A percentile compares a stretch with the other conserved stretches of the same genome.
These are phyloP conservation scores for Leccinum longicurvipes DNA, from an alignment of 768 basidiomycete species.

Conservation along the genomic window DNA sequence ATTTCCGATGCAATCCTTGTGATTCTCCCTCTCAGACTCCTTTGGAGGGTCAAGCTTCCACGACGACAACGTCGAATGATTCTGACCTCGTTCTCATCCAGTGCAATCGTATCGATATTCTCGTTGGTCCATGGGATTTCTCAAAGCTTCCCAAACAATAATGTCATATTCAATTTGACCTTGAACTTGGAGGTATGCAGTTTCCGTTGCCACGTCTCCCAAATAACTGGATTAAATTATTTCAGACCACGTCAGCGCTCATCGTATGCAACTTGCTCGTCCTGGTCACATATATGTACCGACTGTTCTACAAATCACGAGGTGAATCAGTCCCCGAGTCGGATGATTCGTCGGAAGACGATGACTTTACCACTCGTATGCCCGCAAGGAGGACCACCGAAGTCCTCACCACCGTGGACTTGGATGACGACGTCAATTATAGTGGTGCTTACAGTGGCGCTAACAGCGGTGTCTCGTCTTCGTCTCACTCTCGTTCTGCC, in stretches of 20 bases:
- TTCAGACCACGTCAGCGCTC: not conserved
- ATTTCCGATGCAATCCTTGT: not conserved
- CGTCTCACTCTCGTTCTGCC: too few relatives aligned
- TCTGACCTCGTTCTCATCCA: constrained; percentile 10
- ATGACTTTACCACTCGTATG: constrained; percentile 10
- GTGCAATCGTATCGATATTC: constrained; percentile 2
- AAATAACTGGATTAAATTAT: not conserved
- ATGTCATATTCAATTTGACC: not conserved
- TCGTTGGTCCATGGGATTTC: not conserved
- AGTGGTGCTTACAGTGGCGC: not conserved
- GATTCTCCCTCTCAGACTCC: not conserved
- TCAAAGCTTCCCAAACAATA: not conserved
- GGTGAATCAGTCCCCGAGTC: not conserved
- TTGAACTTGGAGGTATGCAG: not conserved
- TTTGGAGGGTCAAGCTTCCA: constrained; percentile 16
- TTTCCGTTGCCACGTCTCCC: not conserved
- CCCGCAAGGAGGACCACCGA: not conserved
- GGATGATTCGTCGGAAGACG: not conserved
- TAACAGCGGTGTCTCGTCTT: too few relatives aligned
- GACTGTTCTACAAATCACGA: not conserved
- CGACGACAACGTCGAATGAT: constrained; percentile 15
- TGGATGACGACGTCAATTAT: not conserved
- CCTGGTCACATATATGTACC: constrained; percentile 12
- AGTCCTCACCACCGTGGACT: constrained; percentile 9
- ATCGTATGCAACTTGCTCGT: constrained; percentile 17